Conservation (phyloP, 2,329 filamentous ascomycete genomes). For the Fusarium palustre region DNA sequence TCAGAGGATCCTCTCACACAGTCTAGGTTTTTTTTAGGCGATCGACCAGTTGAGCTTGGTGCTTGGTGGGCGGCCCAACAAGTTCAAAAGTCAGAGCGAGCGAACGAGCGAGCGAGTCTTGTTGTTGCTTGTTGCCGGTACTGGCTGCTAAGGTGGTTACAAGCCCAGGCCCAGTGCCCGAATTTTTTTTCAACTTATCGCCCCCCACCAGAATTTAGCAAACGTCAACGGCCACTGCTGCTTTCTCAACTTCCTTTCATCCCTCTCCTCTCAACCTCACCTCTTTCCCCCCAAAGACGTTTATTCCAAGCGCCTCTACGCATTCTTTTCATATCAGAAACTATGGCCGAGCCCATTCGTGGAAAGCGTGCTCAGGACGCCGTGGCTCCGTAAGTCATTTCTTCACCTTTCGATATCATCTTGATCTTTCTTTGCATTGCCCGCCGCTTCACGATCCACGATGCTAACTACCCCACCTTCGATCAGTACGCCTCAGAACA, state of each 20-base stretch:
- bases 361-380: constrained; percentile 69
- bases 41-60: constrained; percentile 47
- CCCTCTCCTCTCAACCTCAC: constrained; percentile 49
- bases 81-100: constrained; percentile 38
- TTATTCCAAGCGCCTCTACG: constrained; percentile 46
- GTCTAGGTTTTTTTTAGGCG: constrained; percentile 42
- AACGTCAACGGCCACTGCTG: constrained; percentile 52
- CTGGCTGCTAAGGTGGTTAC: constrained; percentile 33
- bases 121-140: constrained; percentile 7
- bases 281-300: constrained; percentile 46
- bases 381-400: constrained; percentile 67
- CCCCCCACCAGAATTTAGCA: constrained; percentile 57
- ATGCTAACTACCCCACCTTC: constrained; percentile 57
- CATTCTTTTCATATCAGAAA: constrained; percentile 50
- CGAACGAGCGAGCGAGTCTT: not conserved
- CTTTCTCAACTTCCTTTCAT: constrained; percentile 52
- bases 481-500: constrained; percentile 97
- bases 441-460: constrained; percentile 37
- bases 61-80: constrained; percentile 50
- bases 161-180: constrained; percentile 48
- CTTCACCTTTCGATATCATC: constrained; percentile 27
- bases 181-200: constrained; percentile 52
- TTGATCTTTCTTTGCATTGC: constrained; percentile 39
- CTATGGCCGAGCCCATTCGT: constrained; percentile 73
- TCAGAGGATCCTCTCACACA: constrained; percentile 41